Evolutionary conservation across 2,329 filamentous ascomycete genomes (phyloP).

Genomic region (Fusarium sp.): DNA sequence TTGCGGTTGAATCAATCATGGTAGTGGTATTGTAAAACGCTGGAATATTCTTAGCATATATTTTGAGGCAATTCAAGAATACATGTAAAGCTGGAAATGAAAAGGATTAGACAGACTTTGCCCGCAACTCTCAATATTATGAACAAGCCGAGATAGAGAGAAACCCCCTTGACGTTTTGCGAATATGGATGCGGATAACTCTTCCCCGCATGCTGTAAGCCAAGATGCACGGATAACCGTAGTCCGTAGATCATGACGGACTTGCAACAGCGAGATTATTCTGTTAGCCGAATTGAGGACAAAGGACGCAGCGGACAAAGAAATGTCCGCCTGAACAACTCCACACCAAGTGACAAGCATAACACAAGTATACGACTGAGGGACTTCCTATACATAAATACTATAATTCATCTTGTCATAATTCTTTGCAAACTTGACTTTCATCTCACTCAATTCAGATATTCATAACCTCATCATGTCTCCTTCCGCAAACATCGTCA

Average conservation of each 20-base stretch:
- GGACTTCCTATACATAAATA: not conserved
- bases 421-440: not conserved
- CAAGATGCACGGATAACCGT: constrained; percentile 14
- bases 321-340: constrained; percentile 24
- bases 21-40: not conserved
- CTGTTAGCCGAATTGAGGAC: not conserved
- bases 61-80: not conserved
- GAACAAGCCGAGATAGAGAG: not conserved
- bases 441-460: not conserved
- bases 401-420: not conserved
- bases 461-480: constrained; percentile 35
- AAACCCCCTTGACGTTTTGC: not conserved
- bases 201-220: constrained; percentile 24
- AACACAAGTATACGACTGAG: constrained; percentile 20
- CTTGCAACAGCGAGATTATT: constrained; percentile 7
- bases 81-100: not conserved
- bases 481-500: constrained; percentile 38
- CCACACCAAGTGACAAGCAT: constrained; percentile 26
- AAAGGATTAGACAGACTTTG: not conserved
- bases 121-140: no score
- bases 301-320: constrained; percentile 22
- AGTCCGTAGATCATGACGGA: constrained; percentile 11
- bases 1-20: constrained; percentile 44
- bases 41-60: not conserved
- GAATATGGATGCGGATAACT: not conserved